Evolutionary conservation across 73 alveolate genomes (phyloP).

Genomic region (Symbiodinium pilosum): DNA sequence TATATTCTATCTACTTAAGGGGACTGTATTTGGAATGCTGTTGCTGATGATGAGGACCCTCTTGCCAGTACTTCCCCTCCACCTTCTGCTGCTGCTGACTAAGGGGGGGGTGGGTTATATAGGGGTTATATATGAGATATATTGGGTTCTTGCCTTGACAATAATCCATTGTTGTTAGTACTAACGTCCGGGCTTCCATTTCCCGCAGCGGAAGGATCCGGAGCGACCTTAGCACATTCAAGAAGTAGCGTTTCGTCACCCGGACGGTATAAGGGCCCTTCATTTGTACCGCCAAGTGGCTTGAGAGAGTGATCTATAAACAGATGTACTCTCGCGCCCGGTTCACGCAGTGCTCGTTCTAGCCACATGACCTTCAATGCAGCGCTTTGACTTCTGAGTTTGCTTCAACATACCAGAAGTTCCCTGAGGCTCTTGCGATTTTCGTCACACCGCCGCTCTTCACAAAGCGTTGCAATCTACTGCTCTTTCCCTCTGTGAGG

Average conservation of each 20-base stretch:
- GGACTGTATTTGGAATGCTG: too few relatives aligned
- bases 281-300: too few relatives aligned
- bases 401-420: too few relatives aligned
- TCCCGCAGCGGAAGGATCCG: neutral
- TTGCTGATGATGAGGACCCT: too few relatives aligned
- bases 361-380: conserved; percentile 81
- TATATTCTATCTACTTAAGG: too few relatives aligned
- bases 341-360: conserved; percentile 54
- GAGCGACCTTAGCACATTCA: neutral
- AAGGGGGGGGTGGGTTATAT: too few relatives aligned
- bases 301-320: conserved; percentile 21
- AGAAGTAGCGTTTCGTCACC: conserved; percentile 3
- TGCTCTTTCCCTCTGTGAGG: conserved; percentile 38
- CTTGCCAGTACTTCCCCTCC: too few relatives aligned
- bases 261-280: too few relatives aligned
- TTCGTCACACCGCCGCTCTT: conserved; percentile 46
- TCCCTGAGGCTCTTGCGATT: neutral
- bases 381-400: too few relatives aligned
- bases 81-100: too few relatives aligned
- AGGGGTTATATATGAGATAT: neutral
- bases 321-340: conserved; percentile 13
- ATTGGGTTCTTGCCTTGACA: neutral
- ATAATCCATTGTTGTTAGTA: neutral
- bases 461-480: conserved; percentile 54
- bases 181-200: neutral